These are phyloP conservation scores for Ambrosiella beaveri DNA, from an alignment of 2,329 filamentous ascomycete species.

Conservation along the genomic window DNA sequence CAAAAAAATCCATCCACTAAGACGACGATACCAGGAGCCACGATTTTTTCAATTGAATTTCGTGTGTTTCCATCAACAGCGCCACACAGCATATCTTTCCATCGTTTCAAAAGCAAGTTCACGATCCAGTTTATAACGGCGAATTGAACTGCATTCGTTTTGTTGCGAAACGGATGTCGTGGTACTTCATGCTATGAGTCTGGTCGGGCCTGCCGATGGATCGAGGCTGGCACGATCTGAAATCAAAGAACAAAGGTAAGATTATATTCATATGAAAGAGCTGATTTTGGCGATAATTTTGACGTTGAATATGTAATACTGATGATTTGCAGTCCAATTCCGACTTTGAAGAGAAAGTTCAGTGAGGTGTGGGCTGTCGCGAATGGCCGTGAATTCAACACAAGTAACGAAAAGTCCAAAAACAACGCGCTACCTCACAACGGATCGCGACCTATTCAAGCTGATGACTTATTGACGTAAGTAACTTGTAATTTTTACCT, in stretches of 20 bases:
- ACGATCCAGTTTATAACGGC: conserved; percentile 8
- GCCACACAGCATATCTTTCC: conserved; percentile 2
- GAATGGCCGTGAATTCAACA: conserved; percentile 12
- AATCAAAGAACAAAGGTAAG: conserved; percentile 43
- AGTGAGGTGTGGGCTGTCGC: conserved; percentile 70
- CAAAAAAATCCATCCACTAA: background rate
- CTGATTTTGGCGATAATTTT: conserved; percentile 31
- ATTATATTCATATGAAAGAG: conserved; percentile 28
- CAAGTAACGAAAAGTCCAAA: conserved; percentile 11
- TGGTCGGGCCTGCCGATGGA: conserved; percentile 49
- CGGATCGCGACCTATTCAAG: conserved; percentile 12
- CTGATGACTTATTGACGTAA: conserved; percentile 12
- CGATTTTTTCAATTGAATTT: conserved; percentile 10
- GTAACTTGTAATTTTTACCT: background rate
- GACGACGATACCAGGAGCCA: background rate
- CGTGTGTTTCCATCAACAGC: conserved; percentile 12
- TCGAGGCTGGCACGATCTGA: conserved; percentile 49
- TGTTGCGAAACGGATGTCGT: conserved; percentile 52
- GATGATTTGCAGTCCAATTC: conserved; percentile 43
- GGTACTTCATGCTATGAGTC: conserved; percentile 51
- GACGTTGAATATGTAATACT: conserved; percentile 29
- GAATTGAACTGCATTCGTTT: conserved; percentile 33
- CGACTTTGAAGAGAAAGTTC: conserved; percentile 76
- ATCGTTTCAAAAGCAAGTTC: conserved; percentile 9
- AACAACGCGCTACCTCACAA: conserved; percentile 13